phyloP scores from a whole-genome alignment of 441 rosid species.

The Flueggea neowawraea region DNA sequence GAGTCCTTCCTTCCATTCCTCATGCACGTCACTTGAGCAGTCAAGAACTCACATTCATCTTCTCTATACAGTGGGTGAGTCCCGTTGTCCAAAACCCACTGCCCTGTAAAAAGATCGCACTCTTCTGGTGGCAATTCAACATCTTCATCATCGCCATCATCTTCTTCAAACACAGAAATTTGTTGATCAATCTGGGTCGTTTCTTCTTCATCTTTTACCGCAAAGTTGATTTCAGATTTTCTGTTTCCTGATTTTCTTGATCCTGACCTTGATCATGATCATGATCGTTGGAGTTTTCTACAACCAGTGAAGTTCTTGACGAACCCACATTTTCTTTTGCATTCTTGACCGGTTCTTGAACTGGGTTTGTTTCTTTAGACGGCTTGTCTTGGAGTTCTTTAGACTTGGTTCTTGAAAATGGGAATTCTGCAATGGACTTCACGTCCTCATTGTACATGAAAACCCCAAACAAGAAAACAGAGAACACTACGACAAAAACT shows the following conservation, averaged over 20 bases:
- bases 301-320: slow-evolving; percentile 28
- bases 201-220: slow-evolving; percentile 13
- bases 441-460: slow-evolving; percentile 94
- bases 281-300: not conserved
- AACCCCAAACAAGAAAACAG: slow-evolving; percentile 70
- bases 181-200: slow-evolving; percentile 20
- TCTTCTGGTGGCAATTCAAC: slow-evolving; percentile 65
- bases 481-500: slow-evolving; percentile 62
- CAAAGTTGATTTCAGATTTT: not conserved
- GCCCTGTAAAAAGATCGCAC: slow-evolving; percentile 78
- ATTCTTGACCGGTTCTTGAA: slow-evolving; percentile 31
- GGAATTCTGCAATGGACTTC: slow-evolving; percentile 80
- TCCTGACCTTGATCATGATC: too few species aligned
- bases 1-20: slow-evolving; percentile 90
- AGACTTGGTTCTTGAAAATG: slow-evolving; percentile 58
- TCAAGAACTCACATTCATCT: slow-evolving; percentile 78
- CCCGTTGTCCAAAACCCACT: slow-evolving; percentile 68
- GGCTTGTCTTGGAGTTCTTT: slow-evolving; percentile 35
- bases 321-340: slow-evolving; percentile 11
- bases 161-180: slow-evolving; percentile 31
- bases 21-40: slow-evolving; percentile 81
- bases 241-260: slow-evolving; percentile 3
- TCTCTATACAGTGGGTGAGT: slow-evolving; percentile 76
- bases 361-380: slow-evolving; percentile 20
- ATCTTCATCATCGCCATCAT: slow-evolving; percentile 26